phyloP scores from a whole-genome alignment of 2,329 filamentous ascomycete genomes.

The Ceratocystiopsis sp. region DNA sequence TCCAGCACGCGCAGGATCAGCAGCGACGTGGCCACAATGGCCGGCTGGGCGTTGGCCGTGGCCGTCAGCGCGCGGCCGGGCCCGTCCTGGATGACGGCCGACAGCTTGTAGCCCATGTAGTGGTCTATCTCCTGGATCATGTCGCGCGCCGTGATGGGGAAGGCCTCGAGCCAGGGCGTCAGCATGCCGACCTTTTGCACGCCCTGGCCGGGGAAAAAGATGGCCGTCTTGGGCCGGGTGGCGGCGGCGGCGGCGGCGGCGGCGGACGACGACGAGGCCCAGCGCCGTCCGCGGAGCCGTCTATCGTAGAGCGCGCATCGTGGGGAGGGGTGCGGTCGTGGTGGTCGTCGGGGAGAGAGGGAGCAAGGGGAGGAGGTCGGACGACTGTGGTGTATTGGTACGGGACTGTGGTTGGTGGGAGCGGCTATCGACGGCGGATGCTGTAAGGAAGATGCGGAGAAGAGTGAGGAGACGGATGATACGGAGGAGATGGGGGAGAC shows the following conservation, averaged over 20 bases:
- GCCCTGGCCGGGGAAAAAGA: constrained; percentile 60
- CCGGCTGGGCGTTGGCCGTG: constrained; percentile 80
- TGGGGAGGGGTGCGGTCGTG: too few relatives aligned
- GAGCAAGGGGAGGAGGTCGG: too few relatives aligned
- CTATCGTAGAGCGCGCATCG: too few relatives aligned
- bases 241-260: not conserved
- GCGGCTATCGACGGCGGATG: not conserved
- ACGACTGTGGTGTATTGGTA: not conserved
- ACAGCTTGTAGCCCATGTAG: constrained; percentile 57
- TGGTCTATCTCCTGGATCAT: constrained; percentile 76
- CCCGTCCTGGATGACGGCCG: constrained; percentile 60
- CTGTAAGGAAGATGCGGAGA: not conserved
- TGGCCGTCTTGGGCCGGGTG: constrained; percentile 28
- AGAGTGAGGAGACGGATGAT: not conserved
- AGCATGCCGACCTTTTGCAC: constrained; percentile 84
- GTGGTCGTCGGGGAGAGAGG: too few relatives aligned
- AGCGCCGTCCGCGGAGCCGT: not conserved
- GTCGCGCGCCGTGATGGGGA: constrained; percentile 59
- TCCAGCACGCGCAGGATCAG: constrained; percentile 79
- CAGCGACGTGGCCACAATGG: constrained; percentile 89
- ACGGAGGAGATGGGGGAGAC: not conserved
- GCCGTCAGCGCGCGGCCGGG: constrained; percentile 61
- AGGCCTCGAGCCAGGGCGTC: constrained; percentile 69
- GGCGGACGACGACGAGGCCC: constrained; percentile 2
- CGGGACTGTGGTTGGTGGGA: not conserved